Conservation (phyloP, 108 stramenopile genomes). For the Nitzschia sp. region DNA sequence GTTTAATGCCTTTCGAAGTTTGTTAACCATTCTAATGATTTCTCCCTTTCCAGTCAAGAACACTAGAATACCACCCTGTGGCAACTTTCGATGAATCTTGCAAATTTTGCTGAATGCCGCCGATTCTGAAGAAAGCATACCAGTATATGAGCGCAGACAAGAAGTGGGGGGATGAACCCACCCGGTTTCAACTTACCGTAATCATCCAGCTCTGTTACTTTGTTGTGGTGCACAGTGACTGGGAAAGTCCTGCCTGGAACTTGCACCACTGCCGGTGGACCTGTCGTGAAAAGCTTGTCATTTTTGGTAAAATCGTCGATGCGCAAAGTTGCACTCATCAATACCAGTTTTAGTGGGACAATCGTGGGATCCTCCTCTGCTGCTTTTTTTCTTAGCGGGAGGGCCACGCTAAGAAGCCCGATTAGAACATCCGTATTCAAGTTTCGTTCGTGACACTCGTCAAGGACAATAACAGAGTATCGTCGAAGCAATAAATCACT, state of each 20-base stretch:
- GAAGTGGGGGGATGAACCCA: background rate
- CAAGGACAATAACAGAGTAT: slow-evolving; percentile 92
- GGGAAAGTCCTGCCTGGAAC: slow-evolving; percentile 93
- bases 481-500: slow-evolving; percentile 90
- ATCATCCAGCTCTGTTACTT: slow-evolving; percentile 92
- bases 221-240: slow-evolving; percentile 96
- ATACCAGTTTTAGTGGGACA: slow-evolving; percentile 91
- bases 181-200: slow-evolving; percentile 62
- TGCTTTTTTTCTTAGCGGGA: slow-evolving; percentile 83
- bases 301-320: slow-evolving; percentile 94
- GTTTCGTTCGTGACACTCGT: slow-evolving; percentile 89
- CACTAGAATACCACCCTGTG: slow-evolving; percentile 92
- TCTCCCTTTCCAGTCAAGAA: slow-evolving; percentile 97
- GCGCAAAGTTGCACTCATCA: slow-evolving; percentile 98
- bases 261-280: slow-evolving; percentile 72
- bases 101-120: slow-evolving; percentile 80
- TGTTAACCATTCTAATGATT: slow-evolving; percentile 84
- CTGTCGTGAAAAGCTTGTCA: slow-evolving; percentile 72
- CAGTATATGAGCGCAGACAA: background rate
- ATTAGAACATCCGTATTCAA: slow-evolving; percentile 97
- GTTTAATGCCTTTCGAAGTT: slow-evolving; percentile 55
- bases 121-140: slow-evolving; percentile 48
- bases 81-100: slow-evolving; percentile 90
- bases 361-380: slow-evolving; percentile 60
- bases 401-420: slow-evolving; percentile 84